Evolutionary conservation across 2,329 filamentous ascomycete species (phyloP).

Genomic region (Fusarium luffae): DNA sequence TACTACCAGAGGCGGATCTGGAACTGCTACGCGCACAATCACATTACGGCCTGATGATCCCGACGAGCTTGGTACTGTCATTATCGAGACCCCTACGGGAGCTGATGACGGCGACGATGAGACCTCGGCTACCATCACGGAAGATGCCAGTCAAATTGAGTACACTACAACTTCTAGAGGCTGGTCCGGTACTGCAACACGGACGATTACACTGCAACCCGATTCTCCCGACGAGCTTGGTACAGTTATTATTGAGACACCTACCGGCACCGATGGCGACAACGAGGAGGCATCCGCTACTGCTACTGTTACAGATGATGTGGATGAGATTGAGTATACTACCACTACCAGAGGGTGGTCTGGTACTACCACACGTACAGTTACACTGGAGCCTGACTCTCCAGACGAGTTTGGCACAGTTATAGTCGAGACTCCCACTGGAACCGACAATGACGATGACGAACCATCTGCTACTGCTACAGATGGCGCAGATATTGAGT

Average conservation of each 20-base stretch:
- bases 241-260: neutral
- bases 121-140: neutral
- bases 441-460: too few relatives aligned
- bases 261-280: neutral
- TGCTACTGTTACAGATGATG: neutral
- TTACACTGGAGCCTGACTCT: too few relatives aligned
- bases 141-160: too few relatives aligned
- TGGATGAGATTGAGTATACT: too few relatives aligned
- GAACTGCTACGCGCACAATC: neutral
- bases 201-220: neutral
- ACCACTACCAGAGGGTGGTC: too few relatives aligned
- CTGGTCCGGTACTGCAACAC: neutral
- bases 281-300: too few relatives aligned
- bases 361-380: too few relatives aligned
- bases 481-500: neutral
- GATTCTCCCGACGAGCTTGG: neutral
- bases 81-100: conserved; percentile 5
- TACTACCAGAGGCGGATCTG: neutral
- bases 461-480: too few relatives aligned
- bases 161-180: neutral
- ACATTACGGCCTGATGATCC: conserved; percentile 4
- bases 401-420: too few relatives aligned
- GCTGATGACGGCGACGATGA: too few relatives aligned
- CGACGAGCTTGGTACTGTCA: neutral
- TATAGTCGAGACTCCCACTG: too few relatives aligned